A percentile compares a stretch with the other conserved stretches of the same genome.
phyloP scores from a whole-genome alignment of 352 stramenopile species.

The Phytophthora agathidicida region DNA sequence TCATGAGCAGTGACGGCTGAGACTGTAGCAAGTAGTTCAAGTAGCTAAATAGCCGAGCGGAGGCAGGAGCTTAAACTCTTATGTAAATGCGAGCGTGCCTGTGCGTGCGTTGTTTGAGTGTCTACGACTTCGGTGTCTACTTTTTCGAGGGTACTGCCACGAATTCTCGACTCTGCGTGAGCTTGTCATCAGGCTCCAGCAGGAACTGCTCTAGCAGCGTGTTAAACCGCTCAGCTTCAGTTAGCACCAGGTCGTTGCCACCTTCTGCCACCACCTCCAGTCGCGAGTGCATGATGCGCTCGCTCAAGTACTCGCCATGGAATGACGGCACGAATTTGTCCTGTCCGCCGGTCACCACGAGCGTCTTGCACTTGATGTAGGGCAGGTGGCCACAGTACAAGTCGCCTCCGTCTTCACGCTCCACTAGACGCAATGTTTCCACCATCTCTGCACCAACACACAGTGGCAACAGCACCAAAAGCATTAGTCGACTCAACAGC shows the following conservation, averaged over 20 bases:
- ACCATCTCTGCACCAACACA: slow-evolving; percentile 55
- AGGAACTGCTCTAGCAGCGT: slow-evolving; percentile 65
- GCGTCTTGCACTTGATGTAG: slow-evolving; percentile 84
- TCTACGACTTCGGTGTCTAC: slow-evolving; percentile 16
- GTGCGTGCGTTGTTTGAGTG: slow-evolving; percentile 27
- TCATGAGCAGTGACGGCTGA: slow-evolving; percentile 22
- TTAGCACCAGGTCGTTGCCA: slow-evolving; percentile 64
- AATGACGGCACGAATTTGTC: slow-evolving; percentile 72
- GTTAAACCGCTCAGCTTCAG: slow-evolving; percentile 62
- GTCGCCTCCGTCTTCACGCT: slow-evolving; percentile 63
- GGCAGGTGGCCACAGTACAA: slow-evolving; percentile 74
- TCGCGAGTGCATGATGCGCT: slow-evolving; percentile 86
- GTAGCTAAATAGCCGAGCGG: slow-evolving; percentile 31
- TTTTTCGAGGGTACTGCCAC: slow-evolving; percentile 52
- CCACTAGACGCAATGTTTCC: slow-evolving; percentile 47
- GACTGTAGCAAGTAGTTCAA: slow-evolving; percentile 44
- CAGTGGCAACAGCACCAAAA: slow-evolving; percentile 5
- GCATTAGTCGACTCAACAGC: slow-evolving; percentile 2
- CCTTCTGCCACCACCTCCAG: slow-evolving; percentile 61
- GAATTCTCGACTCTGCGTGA: slow-evolving; percentile 83
- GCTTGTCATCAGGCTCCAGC: slow-evolving; percentile 79
- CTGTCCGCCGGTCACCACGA: slow-evolving; percentile 66
- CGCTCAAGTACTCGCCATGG: slow-evolving; percentile 85
- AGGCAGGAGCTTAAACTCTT: slow-evolving; percentile 27
- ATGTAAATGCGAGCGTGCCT: slow-evolving; percentile 40